Percentiles rank a stretch among this genome's conserved stretches.
phyloP scores from a whole-genome alignment of 208 protist species.

The Acanthamoeba royreba region DNA sequence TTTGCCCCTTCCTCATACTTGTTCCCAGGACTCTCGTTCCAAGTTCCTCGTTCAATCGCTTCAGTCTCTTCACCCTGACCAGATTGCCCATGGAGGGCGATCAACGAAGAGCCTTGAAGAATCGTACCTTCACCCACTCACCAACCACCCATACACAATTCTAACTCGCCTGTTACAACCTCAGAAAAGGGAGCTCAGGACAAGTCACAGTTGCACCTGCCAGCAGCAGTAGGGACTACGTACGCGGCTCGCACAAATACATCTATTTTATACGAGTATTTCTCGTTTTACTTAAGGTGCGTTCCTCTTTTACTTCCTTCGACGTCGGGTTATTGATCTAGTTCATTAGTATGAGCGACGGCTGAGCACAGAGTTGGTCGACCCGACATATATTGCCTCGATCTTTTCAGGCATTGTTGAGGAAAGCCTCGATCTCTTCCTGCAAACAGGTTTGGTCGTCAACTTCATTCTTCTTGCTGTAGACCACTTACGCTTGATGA shows the following conservation, averaged over 20 bases:
- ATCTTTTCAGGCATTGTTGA: background rate
- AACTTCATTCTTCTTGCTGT: background rate
- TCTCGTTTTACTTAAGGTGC: background rate
- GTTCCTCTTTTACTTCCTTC: background rate
- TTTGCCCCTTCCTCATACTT: background rate
- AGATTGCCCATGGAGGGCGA: background rate
- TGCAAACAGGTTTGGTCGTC: background rate
- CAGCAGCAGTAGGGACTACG: background rate
- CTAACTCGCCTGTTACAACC: background rate
- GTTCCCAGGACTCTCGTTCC: background rate
- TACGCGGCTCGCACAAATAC: background rate
- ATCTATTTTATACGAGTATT: constrained; percentile 11
- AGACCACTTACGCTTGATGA: background rate
- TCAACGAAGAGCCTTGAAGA: background rate
- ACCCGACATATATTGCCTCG: background rate
- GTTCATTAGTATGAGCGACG: background rate
- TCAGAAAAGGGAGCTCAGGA: background rate
- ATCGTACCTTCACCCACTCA: background rate
- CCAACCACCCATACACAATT: background rate
- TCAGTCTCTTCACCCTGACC: background rate
- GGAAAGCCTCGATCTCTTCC: background rate
- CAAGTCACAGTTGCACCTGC: background rate
- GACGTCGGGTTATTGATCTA: background rate
- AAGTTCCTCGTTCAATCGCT: background rate
- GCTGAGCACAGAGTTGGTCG: background rate